Conservation (phyloP, 2,329 filamentous ascomycete genomes). For the Colletotrichum scovillei region DNA sequence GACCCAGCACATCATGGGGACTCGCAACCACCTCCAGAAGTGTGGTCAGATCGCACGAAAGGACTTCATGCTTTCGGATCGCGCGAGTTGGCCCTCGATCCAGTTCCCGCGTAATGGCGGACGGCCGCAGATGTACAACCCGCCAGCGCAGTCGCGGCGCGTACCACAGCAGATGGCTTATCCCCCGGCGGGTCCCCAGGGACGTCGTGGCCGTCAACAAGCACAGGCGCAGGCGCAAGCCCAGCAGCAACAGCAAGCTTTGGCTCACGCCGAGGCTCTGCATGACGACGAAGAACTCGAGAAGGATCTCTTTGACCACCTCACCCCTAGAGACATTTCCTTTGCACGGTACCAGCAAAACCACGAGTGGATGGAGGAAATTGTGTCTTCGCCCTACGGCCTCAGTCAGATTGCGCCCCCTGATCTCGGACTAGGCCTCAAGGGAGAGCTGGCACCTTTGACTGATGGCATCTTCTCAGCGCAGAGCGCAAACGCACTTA, state of each 20-base stretch:
- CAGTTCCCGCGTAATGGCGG: slow-evolving; percentile 71
- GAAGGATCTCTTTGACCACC: slow-evolving; percentile 81
- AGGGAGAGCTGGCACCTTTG: slow-evolving; percentile 82
- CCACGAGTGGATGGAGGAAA: slow-evolving; percentile 99
- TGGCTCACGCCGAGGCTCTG: slow-evolving; percentile 43
- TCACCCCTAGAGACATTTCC: slow-evolving; percentile 91
- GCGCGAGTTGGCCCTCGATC: slow-evolving; percentile 89
- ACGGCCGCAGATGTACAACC: slow-evolving; percentile 60
- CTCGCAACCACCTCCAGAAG: slow-evolving; percentile 73
- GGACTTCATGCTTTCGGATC: slow-evolving; percentile 94
- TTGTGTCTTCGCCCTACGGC: slow-evolving; percentile 89
- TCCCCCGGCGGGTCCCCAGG: slow-evolving; percentile 60
- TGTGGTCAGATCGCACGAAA: slow-evolving; percentile 88
- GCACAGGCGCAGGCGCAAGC: slow-evolving; percentile 48
- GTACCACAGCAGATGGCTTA: slow-evolving; percentile 73
- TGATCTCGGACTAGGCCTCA: slow-evolving; percentile 86
- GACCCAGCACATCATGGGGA: slow-evolving; percentile 69
- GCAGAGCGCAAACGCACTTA: slow-evolving; percentile 63
- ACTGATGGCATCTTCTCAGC: slow-evolving; percentile 88
- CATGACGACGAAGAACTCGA: slow-evolving; percentile 90
- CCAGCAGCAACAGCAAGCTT: slow-evolving; percentile 34
- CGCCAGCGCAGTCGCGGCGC: slow-evolving; percentile 55
- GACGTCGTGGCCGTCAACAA: slow-evolving; percentile 44
- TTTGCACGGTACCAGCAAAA: slow-evolving; percentile 90
- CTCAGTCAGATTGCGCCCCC: slow-evolving; percentile 87